Percentiles rank a stretch among this genome's conserved stretches.
Evolutionary conservation across 2,329 filamentous ascomycete genomes (phyloP).

Genomic region (Annulohypoxylon truncatum): DNA sequence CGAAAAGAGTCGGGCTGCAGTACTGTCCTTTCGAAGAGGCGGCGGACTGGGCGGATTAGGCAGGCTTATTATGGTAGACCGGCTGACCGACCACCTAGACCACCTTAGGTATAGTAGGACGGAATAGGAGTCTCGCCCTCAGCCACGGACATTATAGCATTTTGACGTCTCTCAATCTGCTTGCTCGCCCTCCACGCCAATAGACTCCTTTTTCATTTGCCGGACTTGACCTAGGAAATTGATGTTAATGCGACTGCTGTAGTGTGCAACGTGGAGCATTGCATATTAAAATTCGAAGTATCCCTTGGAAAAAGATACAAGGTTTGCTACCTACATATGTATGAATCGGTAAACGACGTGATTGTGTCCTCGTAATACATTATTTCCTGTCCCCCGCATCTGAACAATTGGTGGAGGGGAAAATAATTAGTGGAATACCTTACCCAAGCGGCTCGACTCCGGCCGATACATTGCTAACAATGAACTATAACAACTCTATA

Average conservation of each 20-base stretch:
- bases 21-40: conserved; percentile 1
- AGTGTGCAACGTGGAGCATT: conserved; percentile 22
- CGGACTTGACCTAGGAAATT: background rate
- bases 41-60: conserved; percentile 7
- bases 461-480: background rate
- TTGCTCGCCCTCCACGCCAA: background rate
- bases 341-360: conserved; percentile 2
- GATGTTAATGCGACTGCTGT: conserved; percentile 32
- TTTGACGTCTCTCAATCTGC: conserved; percentile 15
- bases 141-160: conserved; percentile 3
- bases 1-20: conserved; percentile 22
- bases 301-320: conserved; percentile 34
- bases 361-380: conserved; percentile 9
- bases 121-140: conserved; percentile 9
- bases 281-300: conserved; percentile 22
- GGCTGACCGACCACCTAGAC: conserved; percentile 4
- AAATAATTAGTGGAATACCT: conserved; percentile 18
- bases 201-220: conserved; percentile 15
- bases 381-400: conserved; percentile 22
- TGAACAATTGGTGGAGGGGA: conserved; percentile 3
- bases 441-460: background rate
- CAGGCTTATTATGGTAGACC: conserved; percentile 17
- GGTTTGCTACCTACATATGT: background rate
- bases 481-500: no score
- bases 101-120: background rate